Evolutionary conservation across 2,329 filamentous ascomycete species (phyloP).

Genomic region (Corinectria fuckeliana): DNA sequence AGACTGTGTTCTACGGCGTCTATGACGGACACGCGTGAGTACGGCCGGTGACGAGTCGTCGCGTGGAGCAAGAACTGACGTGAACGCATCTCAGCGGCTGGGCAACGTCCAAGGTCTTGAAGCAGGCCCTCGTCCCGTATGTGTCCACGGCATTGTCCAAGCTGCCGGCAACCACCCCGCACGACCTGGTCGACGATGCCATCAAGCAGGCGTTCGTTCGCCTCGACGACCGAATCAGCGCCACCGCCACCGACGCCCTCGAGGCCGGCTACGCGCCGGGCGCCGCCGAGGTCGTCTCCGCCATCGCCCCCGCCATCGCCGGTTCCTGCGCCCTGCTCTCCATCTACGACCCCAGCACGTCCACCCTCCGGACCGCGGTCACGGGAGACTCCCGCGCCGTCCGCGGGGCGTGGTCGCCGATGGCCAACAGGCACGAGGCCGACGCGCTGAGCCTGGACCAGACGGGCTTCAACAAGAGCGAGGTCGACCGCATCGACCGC

Average conservation of each 20-base stretch:
- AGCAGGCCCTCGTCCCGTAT: conserved; percentile 49
- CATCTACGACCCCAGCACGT: conserved; percentile 62
- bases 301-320: conserved; percentile 46
- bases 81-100: conserved; percentile 43
- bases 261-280: conserved; percentile 38
- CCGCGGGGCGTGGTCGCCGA: conserved; percentile 56
- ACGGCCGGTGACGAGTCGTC: not conserved
- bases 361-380: conserved; percentile 66
- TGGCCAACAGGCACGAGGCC: conserved; percentile 54
- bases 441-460: conserved; percentile 68
- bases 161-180: conserved; percentile 43
- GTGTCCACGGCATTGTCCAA: conserved; percentile 46
- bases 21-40: conserved; percentile 59
- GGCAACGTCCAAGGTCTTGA: conserved; percentile 50
- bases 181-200: conserved; percentile 56
- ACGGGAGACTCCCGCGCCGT: conserved; percentile 73
- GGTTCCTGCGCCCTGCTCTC: conserved; percentile 71
- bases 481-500: conserved; percentile 59
- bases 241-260: conserved; percentile 42
- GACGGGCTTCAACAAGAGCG: conserved; percentile 66
- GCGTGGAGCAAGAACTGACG: conserved; percentile 4
- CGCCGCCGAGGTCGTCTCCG: conserved; percentile 36
- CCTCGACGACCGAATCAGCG: conserved; percentile 63
- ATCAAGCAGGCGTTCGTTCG: conserved; percentile 65
- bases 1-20: conserved; percentile 47